These are phyloP conservation scores for Protea cynaroides DNA, from an alignment of 164 flowering plant genomes.

Conservation along the genomic window DNA sequence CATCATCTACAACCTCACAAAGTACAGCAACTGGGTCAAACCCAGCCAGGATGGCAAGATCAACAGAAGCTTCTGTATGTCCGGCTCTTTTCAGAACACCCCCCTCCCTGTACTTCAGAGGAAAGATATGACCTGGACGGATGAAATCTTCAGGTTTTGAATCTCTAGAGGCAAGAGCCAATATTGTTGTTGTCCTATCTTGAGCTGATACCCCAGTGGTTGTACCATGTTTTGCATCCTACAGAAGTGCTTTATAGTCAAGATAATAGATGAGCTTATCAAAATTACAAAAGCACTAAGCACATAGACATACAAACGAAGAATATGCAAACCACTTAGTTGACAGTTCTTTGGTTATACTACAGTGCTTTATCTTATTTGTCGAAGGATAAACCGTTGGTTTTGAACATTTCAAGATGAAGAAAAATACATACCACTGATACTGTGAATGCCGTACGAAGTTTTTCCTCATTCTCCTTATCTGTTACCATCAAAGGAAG, in stretches of 20 bases:
- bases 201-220: slow-evolving; percentile 94
- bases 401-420: neutral
- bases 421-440: neutral
- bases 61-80: slow-evolving; percentile 96
- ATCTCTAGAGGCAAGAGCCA: slow-evolving; percentile 69
- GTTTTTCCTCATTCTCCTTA: slow-evolving; percentile 82
- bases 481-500: slow-evolving; percentile 78
- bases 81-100: slow-evolving; percentile 98
- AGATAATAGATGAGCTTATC: neutral
- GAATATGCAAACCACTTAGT: neutral
- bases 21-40: slow-evolving; percentile 76
- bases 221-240: slow-evolving; percentile 97
- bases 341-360: no score
- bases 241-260: slow-evolving; percentile 9
- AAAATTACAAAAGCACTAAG: neutral
- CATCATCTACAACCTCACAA: slow-evolving; percentile 94
- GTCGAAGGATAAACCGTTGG: neutral
- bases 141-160: slow-evolving; percentile 88
- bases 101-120: slow-evolving; percentile 85
- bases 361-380: no score
- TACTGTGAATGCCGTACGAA: slow-evolving; percentile 35
- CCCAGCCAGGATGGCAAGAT: slow-evolving; percentile 85
- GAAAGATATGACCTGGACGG: slow-evolving; percentile 98
- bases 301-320: neutral
- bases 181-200: slow-evolving; percentile 78